Base-by-base conservation (phyloP, 768 basidiomycete species). In the Collybia sordida region DNA sequence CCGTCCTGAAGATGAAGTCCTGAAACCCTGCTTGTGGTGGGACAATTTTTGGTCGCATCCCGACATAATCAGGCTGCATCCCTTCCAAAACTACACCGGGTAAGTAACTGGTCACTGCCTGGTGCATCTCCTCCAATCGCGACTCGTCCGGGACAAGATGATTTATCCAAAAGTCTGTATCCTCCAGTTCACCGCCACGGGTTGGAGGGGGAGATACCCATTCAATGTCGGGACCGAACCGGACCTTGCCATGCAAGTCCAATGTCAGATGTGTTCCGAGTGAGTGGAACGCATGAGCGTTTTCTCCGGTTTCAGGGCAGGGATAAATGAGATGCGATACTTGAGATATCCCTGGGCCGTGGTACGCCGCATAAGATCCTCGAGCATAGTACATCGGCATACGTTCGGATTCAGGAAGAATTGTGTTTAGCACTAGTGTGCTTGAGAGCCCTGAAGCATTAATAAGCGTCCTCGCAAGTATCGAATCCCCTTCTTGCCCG, bases 151-250 rank as follows among this genome's bases (percentile, higher is more conserved):
- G 86, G 12, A 77, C 68, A 39, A 96, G 70, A 61, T 85, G 74
- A 35, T 70, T 69, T 19, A 66, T 72, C 94, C 94, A 97, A 61
- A 91, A 94, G 54, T 94, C 88, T 1, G 74, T 68, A 27, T 81
- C 79, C 17, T 76, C 73, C 49, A 77, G 65, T 31, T 73, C 53
- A 21, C 68, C 62, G 31, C 14, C 31, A 12, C 31, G 3, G 21
- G 64, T 64, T 17, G 64, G 60, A 21, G 79, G 78, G 2, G 85
- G 82, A 2, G 78, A 72, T 57, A 97, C 74, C 88, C 90, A 92
- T 63, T 97, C 88, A 14, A 97, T 76, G 61, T 98, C 93, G 4
- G 96, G 96, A 0, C 96, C 96, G 66, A 98, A 98, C 24, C 83
- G 81, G 45, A 98, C 79, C 53, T 88, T 87, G 0, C 90, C 89